These are phyloP conservation scores for Bjerkandera adusta DNA, from an alignment of 1,284 basidiomycete species.

Conservation along the genomic window DNA sequence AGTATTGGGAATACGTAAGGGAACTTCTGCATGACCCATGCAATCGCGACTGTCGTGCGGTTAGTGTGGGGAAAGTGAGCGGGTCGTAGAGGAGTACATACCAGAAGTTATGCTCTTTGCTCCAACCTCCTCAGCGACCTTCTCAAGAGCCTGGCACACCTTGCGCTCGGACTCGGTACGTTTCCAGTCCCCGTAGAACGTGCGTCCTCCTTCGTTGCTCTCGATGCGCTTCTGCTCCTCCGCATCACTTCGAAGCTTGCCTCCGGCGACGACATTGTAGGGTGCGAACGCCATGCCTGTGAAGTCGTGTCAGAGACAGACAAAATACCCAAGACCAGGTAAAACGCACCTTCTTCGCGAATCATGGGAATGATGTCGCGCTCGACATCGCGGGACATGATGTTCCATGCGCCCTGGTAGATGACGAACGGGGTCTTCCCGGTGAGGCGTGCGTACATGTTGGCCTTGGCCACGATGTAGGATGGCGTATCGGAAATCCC, in stretches of 20 bases:
- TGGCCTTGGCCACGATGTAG: conserved; percentile 51
- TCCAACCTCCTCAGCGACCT: conserved; percentile 21
- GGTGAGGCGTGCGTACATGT: conserved; percentile 44
- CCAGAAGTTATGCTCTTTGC: conserved; percentile 17
- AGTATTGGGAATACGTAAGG: conserved; percentile 35
- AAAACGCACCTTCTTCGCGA: conserved; percentile 32
- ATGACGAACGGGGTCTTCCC: conserved; percentile 38
- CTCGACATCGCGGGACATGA: conserved; percentile 43
- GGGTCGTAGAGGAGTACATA: not conserved
- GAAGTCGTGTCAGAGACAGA: not conserved
- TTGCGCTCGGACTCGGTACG: conserved; percentile 29
- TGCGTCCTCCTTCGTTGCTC: conserved; percentile 35
- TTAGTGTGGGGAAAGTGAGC: not conserved
- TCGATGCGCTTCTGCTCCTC: conserved; percentile 38
- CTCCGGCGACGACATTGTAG: conserved; percentile 45
- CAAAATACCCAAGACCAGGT: not conserved
- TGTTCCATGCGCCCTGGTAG: conserved; percentile 49
- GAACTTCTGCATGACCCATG: not conserved
- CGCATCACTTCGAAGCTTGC: conserved; percentile 43
- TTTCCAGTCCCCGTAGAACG: conserved; percentile 23
- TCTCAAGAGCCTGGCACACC: conserved; percentile 21
- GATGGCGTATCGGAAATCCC: conserved; percentile 45
- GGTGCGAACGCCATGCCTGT: conserved; percentile 43
- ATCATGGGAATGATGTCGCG: conserved; percentile 51
- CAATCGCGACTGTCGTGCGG: not conserved